A percentile compares a stretch with the other conserved stretches of the same genome.
Evolutionary conservation across 176 grass and related monocot species (phyloP).

Genomic region (Olyra latifolia): DNA sequence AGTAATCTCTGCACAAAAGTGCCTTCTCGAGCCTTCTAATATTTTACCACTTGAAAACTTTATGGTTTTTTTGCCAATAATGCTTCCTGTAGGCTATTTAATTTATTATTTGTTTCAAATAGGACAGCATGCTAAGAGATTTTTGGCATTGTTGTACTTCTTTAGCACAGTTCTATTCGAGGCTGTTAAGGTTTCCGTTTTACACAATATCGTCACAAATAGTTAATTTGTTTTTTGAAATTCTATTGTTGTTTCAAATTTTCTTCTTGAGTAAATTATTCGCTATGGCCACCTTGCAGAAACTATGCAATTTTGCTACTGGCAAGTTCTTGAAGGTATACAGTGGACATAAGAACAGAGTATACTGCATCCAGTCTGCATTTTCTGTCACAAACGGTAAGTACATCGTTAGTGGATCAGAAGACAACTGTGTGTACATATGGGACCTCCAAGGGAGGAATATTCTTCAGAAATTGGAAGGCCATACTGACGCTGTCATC

Average conservation of each 20-base stretch:
- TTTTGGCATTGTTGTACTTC: background rate
- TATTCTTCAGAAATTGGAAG: constrained; percentile 88
- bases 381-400: constrained; percentile 85
- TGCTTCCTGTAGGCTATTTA: background rate
- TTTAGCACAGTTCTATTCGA: background rate
- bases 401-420: constrained; percentile 85
- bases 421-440: constrained; percentile 86
- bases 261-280: constrained; percentile 28
- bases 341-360: constrained; percentile 67
- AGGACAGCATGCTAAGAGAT: background rate
- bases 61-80: background rate
- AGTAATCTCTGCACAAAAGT: background rate
- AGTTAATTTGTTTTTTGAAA: background rate
- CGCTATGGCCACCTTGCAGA: constrained; percentile 44
- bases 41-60: background rate
- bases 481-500: constrained; percentile 71
- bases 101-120: background rate
- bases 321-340: constrained; percentile 84
- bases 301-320: constrained; percentile 75
- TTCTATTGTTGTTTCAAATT: background rate
- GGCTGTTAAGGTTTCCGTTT: background rate
- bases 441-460: constrained; percentile 97
- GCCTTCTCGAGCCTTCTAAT: background rate
- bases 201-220: background rate
- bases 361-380: constrained; percentile 73